Percentiles rank a stretch among this genome's conserved stretches.
Evolutionary conservation across 495 filamentous ascomycete genomes (phyloP).

Genomic region (Apodospora peruviana): DNA sequence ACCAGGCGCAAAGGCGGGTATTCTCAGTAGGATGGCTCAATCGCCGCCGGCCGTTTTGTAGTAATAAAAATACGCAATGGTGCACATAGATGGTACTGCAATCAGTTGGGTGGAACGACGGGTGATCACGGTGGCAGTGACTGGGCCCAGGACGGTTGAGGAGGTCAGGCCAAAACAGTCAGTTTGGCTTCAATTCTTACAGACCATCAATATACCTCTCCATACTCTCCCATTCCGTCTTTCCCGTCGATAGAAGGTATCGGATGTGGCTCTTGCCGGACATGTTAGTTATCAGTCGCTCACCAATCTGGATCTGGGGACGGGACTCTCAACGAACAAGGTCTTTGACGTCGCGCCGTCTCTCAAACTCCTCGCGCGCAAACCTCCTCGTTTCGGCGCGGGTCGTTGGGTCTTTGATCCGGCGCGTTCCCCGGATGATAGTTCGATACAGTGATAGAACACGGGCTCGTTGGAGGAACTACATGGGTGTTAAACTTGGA

Average conservation of each 20-base stretch:
- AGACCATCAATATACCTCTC: constrained; percentile 53
- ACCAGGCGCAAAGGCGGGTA: neutral
- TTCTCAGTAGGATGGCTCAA: neutral
- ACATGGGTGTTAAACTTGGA: constrained; percentile 4
- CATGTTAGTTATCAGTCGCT: constrained; percentile 7
- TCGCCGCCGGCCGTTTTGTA: too few species aligned
- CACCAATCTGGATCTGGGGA: neutral
- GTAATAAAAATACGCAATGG: too few species aligned
- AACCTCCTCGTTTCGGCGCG: constrained; percentile 63
- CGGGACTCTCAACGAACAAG: constrained; percentile 41
- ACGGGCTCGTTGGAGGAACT: constrained; percentile 57
- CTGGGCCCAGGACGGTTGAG: too few species aligned
- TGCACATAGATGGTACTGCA: too few species aligned
- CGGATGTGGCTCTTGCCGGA: constrained; percentile 42
- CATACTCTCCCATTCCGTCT: constrained; percentile 56
- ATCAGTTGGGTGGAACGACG: too few species aligned
- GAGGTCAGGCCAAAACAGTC: too few species aligned
- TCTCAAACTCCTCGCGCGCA: constrained; percentile 71
- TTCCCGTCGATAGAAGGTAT: constrained; percentile 52
- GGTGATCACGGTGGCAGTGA: too few species aligned
- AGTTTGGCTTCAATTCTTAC: too few species aligned
- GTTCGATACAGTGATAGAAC: constrained; percentile 53
- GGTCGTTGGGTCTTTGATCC: constrained; percentile 45
- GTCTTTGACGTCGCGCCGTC: constrained; percentile 65
- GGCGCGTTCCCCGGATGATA: constrained; percentile 47